Conservation (phyloP, 345 rosid genomes). For the Acer yangbiense region DNA sequence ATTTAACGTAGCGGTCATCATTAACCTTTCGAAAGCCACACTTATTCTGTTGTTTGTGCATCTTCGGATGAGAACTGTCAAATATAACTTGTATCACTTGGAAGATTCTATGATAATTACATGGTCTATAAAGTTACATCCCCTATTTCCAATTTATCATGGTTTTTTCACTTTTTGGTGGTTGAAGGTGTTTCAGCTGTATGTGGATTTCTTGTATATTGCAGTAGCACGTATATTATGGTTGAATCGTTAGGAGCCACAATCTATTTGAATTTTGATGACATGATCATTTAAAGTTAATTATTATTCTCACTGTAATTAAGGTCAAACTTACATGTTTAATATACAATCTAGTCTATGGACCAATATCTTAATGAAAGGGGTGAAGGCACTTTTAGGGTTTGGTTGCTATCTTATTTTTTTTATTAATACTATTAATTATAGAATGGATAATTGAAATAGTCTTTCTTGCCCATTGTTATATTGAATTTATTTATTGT, state of each 20-base stretch:
- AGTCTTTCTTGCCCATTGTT: constrained; percentile 11
- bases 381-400: no score
- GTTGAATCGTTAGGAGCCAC: background rate
- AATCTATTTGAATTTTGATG: background rate
- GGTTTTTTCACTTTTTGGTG: background rate
- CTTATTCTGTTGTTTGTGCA: background rate
- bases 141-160: background rate
- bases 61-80: background rate
- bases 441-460: no score
- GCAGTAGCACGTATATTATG: background rate
- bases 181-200: background rate
- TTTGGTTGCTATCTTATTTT: no score
- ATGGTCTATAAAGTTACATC: background rate
- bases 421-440: no score
- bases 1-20: background rate
- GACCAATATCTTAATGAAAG: no score
- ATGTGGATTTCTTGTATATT: background rate
- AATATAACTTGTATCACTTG: background rate
- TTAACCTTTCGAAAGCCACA: background rate
- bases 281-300: background rate
- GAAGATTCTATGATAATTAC: background rate
- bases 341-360: no score
- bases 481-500: constrained; percentile 9
- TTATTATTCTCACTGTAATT: background rate
- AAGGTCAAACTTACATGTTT: no score